Evolutionary conservation across 2,329 filamentous ascomycete species (phyloP), one percentile per base, ranked within the genome.

Genomic region (Aureobasidium pullulans): DNA sequence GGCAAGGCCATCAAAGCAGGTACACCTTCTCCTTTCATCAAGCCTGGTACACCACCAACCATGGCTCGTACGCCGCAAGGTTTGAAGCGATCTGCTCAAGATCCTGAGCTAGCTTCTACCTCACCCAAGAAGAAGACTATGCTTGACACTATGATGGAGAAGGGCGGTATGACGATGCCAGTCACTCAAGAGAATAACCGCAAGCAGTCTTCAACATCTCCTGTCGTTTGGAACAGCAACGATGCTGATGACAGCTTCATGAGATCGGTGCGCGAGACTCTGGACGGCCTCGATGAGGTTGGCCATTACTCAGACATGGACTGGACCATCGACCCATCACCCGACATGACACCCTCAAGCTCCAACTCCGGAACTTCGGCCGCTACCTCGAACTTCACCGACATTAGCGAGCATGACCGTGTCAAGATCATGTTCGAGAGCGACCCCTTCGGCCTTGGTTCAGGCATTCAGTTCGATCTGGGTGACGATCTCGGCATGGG

Each of bases 351-450:
- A 62, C 63, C 46, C 15, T 66, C 63, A 16, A 54, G 59, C 32
- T 57, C 61, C 56, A 42, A 63, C 43, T 54, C 62, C 48, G 53
- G 73, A 68, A 6, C 71, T 2, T 70, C 71, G 11, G 69, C 70
- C 0, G 65, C 69, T 29, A 73, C 75, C 63, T 74, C 63, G 69
- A 74, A 71, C 29, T 67, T 69, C 48, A 76, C 72, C 46, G 76
- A 78, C 57, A 73, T 77, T 23, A 73, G 69, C 19, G 72, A 75
- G 63, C 71, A 71, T 58, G 74, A 76, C 63, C 71, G 72, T 32
- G 63, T 77, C 9, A 64, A 69, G 34, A 74, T 77, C 65, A 72
- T 69, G 54, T 63, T 76, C 23, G 68, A 65, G 53, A 67, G 66
- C 62, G 66, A 68, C 56, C 54, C 65, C 32, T 67, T 63, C 39